phyloP scores from a whole-genome alignment of 2,329 filamentous ascomycete species.

The Tolypocladium tropicale region DNA sequence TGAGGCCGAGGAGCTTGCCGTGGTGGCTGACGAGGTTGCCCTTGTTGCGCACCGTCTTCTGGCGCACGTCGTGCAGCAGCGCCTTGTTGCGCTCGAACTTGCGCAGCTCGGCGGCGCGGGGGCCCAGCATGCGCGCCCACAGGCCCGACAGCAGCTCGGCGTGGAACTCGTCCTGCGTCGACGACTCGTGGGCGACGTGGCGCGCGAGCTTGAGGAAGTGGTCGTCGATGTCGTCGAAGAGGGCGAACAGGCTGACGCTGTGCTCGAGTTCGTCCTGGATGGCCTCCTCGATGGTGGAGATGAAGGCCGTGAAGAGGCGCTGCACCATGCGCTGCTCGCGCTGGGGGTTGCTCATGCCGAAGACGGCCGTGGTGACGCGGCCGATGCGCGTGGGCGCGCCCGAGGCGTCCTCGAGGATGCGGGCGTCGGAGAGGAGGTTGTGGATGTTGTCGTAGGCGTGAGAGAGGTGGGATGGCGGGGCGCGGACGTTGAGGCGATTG shows the following conservation, averaged over 20 bases:
- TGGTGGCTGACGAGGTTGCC: conserved; percentile 79
- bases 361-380: conserved; percentile 56
- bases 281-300: conserved; percentile 78
- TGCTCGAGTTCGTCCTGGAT: conserved; percentile 78
- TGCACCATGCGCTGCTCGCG: conserved; percentile 72
- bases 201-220: conserved; percentile 85
- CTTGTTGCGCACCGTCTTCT: conserved; percentile 81
- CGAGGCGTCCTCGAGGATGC: conserved; percentile 44
- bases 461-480: conserved; percentile 47
- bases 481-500: conserved; percentile 51
- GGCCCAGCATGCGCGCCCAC: conserved; percentile 77
- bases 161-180: conserved; percentile 69
- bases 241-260: conserved; percentile 67
- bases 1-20: conserved; percentile 69
- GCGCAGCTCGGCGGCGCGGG: conserved; percentile 61
- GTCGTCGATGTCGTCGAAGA: conserved; percentile 87
- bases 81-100: conserved; percentile 89
- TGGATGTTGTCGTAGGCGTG: conserved; percentile 77
- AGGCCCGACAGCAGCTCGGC: conserved; percentile 73
- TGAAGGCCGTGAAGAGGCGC: conserved; percentile 74
- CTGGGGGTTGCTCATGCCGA: conserved; percentile 73
- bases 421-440: conserved; percentile 57
- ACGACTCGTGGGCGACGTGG: conserved; percentile 73
- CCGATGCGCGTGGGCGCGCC: conserved; percentile 59
- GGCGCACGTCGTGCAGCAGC: conserved; percentile 67